These are phyloP conservation scores for Letharia lupina DNA, from an alignment of 495 filamentous ascomycete genomes.

Conservation along the genomic window DNA sequence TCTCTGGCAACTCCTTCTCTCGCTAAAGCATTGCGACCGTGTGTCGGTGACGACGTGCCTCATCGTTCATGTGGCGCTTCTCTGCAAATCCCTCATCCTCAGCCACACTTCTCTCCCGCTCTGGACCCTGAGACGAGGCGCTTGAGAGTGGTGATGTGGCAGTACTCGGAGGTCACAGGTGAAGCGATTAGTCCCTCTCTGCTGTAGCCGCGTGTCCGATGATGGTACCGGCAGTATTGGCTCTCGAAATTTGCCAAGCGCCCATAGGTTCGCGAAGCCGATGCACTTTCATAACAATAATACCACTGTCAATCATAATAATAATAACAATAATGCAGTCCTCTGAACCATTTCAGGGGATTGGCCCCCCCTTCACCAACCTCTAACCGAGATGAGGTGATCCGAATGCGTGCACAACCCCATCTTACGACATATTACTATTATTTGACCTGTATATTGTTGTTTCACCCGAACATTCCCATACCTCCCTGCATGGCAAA, in stretches of 20 bases:
- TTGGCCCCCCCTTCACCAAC: background rate
- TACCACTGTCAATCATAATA: background rate
- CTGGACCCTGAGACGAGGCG: background rate
- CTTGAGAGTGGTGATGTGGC: background rate
- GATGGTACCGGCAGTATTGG: background rate
- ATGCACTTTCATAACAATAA: background rate
- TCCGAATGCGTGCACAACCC: conserved; percentile 1
- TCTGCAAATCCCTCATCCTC: background rate
- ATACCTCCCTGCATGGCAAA: background rate
- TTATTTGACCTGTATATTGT: background rate
- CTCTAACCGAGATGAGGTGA: conserved; percentile 12
- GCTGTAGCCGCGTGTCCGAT: background rate
- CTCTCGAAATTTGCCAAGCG: background rate
- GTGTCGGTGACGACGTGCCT: background rate
- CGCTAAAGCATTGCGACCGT: background rate
- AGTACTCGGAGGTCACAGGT: background rate
- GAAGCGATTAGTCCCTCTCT: background rate
- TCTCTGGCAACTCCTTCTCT: background rate
- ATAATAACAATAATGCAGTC: background rate
- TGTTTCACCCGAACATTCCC: background rate
- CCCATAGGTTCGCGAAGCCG: background rate
- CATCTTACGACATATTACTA: too few species aligned
- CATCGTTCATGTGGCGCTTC: background rate
- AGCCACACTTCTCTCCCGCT: conserved; percentile 5
- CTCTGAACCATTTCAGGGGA: background rate